phyloP scores from a whole-genome alignment of 208 protist species.

The Leishmania gerbilli region DNA sequence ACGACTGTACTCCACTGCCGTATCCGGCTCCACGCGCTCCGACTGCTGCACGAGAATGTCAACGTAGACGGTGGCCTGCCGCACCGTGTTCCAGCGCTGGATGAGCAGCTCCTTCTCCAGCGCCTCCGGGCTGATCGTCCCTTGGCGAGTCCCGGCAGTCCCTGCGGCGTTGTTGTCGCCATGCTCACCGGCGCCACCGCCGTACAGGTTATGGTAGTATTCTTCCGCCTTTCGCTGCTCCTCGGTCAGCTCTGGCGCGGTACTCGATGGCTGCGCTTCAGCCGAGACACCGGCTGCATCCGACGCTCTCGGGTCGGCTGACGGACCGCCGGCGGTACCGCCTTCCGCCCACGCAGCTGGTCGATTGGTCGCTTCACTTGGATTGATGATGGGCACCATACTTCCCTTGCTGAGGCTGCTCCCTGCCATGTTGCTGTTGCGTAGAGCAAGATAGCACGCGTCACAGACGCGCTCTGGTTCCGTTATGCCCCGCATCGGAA shows the following conservation, averaged over 20 bases:
- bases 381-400: conserved; percentile 4
- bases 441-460: conserved; percentile 63
- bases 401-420: conserved; percentile 19
- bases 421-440: conserved; percentile 24
- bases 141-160: conserved; percentile 5
- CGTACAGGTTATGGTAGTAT: conserved; percentile 34
- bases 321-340: conserved; percentile 8
- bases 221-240: conserved; percentile 21
- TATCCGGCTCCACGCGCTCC: conserved; percentile 63
- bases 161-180: neutral
- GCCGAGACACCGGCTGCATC: neutral
- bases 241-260: conserved; percentile 12
- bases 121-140: conserved; percentile 28
- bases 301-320: neutral
- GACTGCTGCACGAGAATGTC: conserved; percentile 81
- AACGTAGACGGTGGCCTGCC: conserved; percentile 63
- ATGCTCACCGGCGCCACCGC: neutral
- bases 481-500: conserved; percentile 55
- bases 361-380: conserved; percentile 7
- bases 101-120: conserved; percentile 56
- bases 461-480: conserved; percentile 73
- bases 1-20: conserved; percentile 65
- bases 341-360: neutral
- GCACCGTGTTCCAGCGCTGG: conserved; percentile 60
- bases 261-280: neutral